phyloP scores from a whole-genome alignment of 1,284 basidiomycete species.

The Golubevia sp. region DNA sequence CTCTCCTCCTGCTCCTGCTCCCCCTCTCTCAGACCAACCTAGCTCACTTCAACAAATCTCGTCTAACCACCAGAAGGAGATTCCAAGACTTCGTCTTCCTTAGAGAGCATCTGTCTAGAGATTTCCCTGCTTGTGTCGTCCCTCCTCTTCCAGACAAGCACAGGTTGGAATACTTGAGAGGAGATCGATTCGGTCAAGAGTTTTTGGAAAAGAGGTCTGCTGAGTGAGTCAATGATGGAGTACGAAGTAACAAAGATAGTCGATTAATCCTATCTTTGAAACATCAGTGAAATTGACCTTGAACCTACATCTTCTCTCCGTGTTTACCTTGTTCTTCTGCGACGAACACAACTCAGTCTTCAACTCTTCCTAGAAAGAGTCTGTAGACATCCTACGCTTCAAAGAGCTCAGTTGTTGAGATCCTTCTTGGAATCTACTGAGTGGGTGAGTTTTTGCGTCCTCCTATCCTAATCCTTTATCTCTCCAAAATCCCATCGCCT shows the following conservation, averaged over 20 bases:
- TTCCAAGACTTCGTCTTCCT: constrained; percentile 98
- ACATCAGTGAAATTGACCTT: too few species aligned
- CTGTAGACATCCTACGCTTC: constrained; percentile 89
- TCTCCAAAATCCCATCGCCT: too few species aligned
- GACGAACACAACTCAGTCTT: constrained; percentile 71
- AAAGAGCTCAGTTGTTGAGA: constrained; percentile 82
- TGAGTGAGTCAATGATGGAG: constrained; percentile 71
- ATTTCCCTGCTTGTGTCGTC: constrained; percentile 95
- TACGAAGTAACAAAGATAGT: not conserved
- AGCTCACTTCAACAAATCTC: constrained; percentile 71
- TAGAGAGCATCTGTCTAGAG: constrained; percentile 80
- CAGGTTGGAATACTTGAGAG: constrained; percentile 80
- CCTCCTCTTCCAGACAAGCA: constrained; percentile 97
- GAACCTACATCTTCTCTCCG: not conserved
- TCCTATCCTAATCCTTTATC: too few species aligned
- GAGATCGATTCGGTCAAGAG: constrained; percentile 92
- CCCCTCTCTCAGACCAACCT: constrained; percentile 72
- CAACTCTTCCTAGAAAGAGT: constrained; percentile 90
- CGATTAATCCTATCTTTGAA: not conserved
- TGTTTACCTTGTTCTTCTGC: not conserved
- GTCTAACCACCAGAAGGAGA: constrained; percentile 75
- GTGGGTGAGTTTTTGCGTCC: constrained; percentile 95
- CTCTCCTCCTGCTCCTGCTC: not conserved
- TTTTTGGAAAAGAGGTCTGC: constrained; percentile 89
- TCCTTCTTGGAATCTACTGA: constrained; percentile 95